Evolutionary conservation across 2,329 filamentous ascomycete genomes (phyloP).

Genomic region (Microcyclospora tardicrescens): DNA sequence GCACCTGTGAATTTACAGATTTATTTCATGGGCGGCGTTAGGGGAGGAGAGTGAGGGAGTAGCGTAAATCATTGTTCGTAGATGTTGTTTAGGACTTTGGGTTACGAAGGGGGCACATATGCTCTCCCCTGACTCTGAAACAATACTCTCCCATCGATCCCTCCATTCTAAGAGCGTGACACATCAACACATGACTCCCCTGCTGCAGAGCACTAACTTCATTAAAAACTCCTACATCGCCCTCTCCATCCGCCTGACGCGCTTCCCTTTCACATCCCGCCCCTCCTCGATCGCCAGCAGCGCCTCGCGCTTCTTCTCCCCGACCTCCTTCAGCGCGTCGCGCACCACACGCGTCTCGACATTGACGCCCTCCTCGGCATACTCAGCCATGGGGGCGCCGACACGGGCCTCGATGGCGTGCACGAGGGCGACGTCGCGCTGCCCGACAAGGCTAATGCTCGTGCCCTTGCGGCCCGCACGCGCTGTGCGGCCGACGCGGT

Average conservation of each 20-base stretch:
- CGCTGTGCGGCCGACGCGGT: constrained; percentile 88
- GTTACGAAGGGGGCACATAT: no score
- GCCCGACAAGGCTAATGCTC: constrained; percentile 77
- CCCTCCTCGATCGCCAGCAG: constrained; percentile 83
- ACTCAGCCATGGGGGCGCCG: constrained; percentile 66
- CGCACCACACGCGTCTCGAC: constrained; percentile 79
- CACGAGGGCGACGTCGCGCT: constrained; percentile 84
- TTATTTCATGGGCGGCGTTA: no score
- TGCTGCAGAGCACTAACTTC: no score
- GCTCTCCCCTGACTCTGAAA: no score
- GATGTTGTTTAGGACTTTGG: no score
- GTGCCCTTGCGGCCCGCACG: constrained; percentile 77
- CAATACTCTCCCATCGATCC: no score
- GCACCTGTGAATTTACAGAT: no score
- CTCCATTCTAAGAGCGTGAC: no score
- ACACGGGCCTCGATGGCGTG: constrained; percentile 79
- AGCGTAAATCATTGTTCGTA: no score
- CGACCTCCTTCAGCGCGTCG: constrained; percentile 76
- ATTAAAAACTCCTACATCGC: neutral
- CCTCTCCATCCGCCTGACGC: constrained; percentile 17
- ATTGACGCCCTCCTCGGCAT: constrained; percentile 82
- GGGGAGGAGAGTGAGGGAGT: no score
- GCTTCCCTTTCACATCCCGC: constrained; percentile 80
- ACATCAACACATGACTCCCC: no score
- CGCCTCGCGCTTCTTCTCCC: constrained; percentile 92